These are phyloP conservation scores for Fusarium ambrosium DNA, from an alignment of 2,329 filamentous ascomycete genomes.

Conservation along the genomic window DNA sequence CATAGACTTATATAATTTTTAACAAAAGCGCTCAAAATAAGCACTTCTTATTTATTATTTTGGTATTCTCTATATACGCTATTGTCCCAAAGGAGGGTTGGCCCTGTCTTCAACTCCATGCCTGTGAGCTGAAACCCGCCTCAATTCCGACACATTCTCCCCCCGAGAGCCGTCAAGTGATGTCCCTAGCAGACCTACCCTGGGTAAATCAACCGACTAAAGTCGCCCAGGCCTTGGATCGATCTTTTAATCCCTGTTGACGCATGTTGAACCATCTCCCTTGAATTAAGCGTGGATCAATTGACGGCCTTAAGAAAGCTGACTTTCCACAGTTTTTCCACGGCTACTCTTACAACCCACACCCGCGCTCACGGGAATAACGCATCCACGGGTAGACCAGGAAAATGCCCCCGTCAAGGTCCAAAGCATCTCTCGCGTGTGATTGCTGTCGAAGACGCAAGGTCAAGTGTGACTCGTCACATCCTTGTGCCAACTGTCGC, in stretches of 20 bases:
- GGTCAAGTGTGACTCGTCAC: neutral
- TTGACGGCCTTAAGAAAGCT: neutral
- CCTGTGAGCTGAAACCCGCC: neutral
- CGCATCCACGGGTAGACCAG: neutral
- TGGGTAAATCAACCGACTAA: neutral
- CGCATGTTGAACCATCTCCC: neutral
- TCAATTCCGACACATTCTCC: neutral
- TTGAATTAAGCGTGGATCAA: neutral
- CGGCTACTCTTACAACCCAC: neutral
- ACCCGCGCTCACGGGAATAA: neutral
- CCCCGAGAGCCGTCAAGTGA: neutral
- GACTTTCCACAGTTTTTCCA: neutral
- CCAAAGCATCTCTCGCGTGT: neutral
- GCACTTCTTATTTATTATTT: neutral
- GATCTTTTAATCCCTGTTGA: neutral
- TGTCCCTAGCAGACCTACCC: neutral
- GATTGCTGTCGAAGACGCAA: neutral
- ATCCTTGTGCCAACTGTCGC: neutral
- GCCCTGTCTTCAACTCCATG: neutral
- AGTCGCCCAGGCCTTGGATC: neutral
- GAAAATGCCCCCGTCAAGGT: neutral
- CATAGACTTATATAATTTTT: too few relatives aligned
- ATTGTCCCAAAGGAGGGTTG: neutral
- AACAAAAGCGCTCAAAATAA: too few relatives aligned
- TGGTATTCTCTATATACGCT: neutral